phyloP scores from a whole-genome alignment of 2,329 filamentous ascomycete genomes.

The Xylaria sp. region DNA sequence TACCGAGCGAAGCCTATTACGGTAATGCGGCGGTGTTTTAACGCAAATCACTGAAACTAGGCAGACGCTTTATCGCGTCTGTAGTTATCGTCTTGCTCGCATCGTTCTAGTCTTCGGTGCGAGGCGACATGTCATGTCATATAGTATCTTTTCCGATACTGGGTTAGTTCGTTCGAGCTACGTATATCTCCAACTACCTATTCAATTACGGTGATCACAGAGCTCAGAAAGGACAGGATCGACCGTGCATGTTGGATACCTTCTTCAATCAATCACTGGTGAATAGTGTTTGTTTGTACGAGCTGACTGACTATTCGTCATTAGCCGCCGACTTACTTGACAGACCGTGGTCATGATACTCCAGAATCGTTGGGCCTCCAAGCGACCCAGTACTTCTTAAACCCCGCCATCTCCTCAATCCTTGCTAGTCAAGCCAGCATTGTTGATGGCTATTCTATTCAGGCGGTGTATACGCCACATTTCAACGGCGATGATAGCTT shows the following conservation, averaged over 20 bases:
- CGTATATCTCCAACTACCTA: neutral
- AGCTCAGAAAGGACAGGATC: neutral
- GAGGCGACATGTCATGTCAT: neutral
- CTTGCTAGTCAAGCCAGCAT: neutral
- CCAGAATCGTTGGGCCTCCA: neutral
- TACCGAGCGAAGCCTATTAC: neutral
- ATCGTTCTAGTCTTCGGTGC: no score
- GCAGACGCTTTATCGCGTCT: neutral
- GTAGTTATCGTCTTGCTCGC: neutral
- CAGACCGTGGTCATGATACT: neutral
- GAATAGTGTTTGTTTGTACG: neutral
- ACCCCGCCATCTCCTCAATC: neutral
- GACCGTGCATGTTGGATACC: neutral
- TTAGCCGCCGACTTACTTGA: neutral
- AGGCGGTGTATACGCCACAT: slow-evolving; percentile 6
- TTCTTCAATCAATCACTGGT: neutral
- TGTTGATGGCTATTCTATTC: neutral
- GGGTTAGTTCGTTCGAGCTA: neutral
- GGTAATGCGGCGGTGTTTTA: neutral
- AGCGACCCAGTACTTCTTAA: neutral
- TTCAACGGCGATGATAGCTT: neutral
- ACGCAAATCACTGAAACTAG: neutral
- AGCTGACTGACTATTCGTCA: neutral
- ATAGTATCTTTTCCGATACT: neutral
- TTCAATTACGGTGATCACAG: neutral